phyloP scores from a whole-genome alignment of 306 rosid species.

The Urtica urens region DNA sequence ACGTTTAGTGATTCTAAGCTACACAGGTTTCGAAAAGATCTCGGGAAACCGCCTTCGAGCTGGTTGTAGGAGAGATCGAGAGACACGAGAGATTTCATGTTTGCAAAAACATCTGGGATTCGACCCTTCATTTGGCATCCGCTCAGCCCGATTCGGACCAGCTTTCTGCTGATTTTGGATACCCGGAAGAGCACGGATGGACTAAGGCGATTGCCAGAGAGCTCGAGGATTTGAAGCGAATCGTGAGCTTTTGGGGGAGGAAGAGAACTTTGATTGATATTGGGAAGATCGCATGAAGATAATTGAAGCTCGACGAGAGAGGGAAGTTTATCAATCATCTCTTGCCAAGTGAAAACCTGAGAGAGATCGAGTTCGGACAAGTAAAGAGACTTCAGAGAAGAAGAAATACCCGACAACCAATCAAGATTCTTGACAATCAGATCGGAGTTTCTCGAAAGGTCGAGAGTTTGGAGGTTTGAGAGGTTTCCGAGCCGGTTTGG shows the following conservation, averaged over 20 bases:
- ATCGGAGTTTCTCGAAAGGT: not conserved
- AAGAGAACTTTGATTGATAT: not conserved
- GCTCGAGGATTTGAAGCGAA: conserved; percentile 8
- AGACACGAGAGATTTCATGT: conserved; percentile 7
- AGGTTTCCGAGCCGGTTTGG: conserved; percentile 16
- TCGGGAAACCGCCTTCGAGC: conserved; percentile 12
- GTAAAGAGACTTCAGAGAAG: conserved; percentile 15
- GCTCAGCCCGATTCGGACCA: not conserved
- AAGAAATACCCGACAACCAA: conserved; percentile 16
- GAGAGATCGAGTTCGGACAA: conserved; percentile 3
- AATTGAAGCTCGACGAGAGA: conserved; percentile 9
- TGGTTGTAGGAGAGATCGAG: conserved; percentile 16
- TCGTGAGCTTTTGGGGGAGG: not conserved
- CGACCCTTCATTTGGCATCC: conserved; percentile 4
- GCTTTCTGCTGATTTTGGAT: conserved; percentile 5
- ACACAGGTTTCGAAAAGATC: conserved; percentile 8
- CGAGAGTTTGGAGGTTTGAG: conserved; percentile 7
- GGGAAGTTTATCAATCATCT: conserved; percentile 5
- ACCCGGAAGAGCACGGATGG: conserved; percentile 11
- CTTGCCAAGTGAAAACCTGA: conserved; percentile 4
- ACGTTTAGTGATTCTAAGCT: conserved; percentile 2
- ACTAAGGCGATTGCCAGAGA: not conserved
- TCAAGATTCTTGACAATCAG: conserved; percentile 2
- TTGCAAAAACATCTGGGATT: conserved; percentile 15
- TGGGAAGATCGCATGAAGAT: conserved; percentile 4